phyloP scores from a whole-genome alignment of 257 asterid species.

The Craterostigma plantagineum region DNA sequence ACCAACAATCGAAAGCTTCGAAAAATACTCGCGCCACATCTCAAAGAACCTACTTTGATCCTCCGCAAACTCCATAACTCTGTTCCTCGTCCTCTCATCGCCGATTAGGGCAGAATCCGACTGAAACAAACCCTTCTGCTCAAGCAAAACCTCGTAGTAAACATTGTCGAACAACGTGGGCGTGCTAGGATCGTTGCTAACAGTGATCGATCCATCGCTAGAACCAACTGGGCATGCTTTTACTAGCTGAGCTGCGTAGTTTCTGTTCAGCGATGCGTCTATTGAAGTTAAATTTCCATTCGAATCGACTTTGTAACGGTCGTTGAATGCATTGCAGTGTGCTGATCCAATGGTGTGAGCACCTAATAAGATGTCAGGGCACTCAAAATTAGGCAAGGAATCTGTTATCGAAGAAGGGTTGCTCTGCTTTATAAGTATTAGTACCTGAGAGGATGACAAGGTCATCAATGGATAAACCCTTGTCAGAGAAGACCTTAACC shows the following conservation, averaged over 20 bases:
- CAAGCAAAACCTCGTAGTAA: conserved; percentile 31
- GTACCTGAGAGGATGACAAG: conserved; percentile 66
- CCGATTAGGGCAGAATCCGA: conserved; percentile 46
- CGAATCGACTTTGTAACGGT: conserved; percentile 35
- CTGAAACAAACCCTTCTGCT: conserved; percentile 48
- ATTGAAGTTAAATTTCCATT: conserved; percentile 31
- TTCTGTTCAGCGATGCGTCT: conserved; percentile 35
- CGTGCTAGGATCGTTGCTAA: conserved; percentile 40
- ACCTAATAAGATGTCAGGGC: conserved; percentile 19
- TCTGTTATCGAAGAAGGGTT: not conserved
- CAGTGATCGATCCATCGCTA: conserved; percentile 16
- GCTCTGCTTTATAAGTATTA: not conserved
- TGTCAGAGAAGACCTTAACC: conserved; percentile 32
- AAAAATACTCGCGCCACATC: conserved; percentile 37
- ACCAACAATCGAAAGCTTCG: conserved; percentile 34
- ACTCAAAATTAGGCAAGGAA: not conserved
- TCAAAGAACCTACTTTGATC: conserved; percentile 31
- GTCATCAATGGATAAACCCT: conserved; percentile 56
- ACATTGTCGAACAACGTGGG: conserved; percentile 45
- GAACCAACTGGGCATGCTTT: conserved; percentile 28
- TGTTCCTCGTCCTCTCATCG: conserved; percentile 23
- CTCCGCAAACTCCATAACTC: conserved; percentile 30
- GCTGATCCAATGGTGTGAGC: conserved; percentile 75
- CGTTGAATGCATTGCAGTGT: conserved; percentile 58
- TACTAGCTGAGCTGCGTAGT: conserved; percentile 34